phyloP scores from a whole-genome alignment of 2,329 filamentous ascomycete genomes.

The Colletotrichum godetiae region DNA sequence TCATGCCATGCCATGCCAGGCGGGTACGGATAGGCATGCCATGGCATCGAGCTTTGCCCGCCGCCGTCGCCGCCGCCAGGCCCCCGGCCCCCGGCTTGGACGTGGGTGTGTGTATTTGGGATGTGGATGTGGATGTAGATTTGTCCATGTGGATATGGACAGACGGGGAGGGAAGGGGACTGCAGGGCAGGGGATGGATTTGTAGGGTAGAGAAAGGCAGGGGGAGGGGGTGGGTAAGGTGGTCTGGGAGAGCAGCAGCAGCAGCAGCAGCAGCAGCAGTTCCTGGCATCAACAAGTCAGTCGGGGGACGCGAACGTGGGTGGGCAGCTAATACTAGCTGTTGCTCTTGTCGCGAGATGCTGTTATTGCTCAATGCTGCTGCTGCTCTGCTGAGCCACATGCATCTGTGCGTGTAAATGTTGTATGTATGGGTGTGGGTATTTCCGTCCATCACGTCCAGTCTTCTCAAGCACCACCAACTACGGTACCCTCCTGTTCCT shows the following conservation, averaged over 20 bases:
- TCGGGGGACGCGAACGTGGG: slow-evolving; percentile 15
- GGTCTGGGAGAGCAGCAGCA: not conserved
- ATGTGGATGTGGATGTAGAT: not conserved
- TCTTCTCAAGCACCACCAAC: not conserved
- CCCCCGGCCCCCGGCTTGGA: slow-evolving; percentile 10
- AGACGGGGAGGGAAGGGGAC: not conserved
- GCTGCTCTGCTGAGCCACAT: slow-evolving; percentile 51
- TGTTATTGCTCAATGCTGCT: slow-evolving; percentile 1
- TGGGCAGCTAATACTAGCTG: slow-evolving; percentile 4
- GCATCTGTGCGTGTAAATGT: slow-evolving; percentile 34
- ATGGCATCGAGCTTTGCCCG: slow-evolving; percentile 21
- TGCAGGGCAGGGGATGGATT: not conserved
- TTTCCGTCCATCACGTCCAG: slow-evolving; percentile 17
- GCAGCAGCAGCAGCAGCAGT: not conserved
- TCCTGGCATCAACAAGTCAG: not conserved
- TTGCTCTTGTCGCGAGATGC: slow-evolving; percentile 6
- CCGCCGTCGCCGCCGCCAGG: not conserved
- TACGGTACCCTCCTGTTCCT: slow-evolving; percentile 31
- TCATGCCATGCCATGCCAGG: slow-evolving; percentile 46
- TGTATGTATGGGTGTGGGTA: slow-evolving; percentile 31
- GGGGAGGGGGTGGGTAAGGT: not conserved
- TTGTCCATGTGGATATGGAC: slow-evolving; percentile 2
- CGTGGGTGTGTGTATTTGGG: not conserved
- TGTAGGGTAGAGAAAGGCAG: not conserved
- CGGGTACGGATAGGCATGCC: slow-evolving; percentile 30